Base-by-base conservation (phyloP, 495 filamentous ascomycete genomes). In the Poronia punctata region DNA sequence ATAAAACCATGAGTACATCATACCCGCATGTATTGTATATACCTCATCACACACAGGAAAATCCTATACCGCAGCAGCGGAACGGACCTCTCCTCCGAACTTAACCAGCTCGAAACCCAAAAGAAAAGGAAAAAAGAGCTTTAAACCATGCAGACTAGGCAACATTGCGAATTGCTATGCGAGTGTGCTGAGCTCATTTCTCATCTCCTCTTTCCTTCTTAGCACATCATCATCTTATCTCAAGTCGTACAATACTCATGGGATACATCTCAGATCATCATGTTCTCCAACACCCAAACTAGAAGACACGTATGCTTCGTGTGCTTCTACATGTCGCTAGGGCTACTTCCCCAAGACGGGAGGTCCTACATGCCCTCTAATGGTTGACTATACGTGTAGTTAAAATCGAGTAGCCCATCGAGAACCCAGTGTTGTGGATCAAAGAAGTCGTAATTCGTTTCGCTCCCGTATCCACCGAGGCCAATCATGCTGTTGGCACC, bases 351-450 rank as follows among this genome's bases (percentile, higher is more conserved):
- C 27, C 12, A 20, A n/a, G 14, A 30, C 23, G 38, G 15, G 14
- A 5, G 2, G 3, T 48, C 40, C 56, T 68, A 70, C 45, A 62
- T 53, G 46, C 64, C 66, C 46, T 73, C 69, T 32, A 73, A 56
- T 0, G 69, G 61, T 34, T 59, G 64, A 26, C 59, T 64, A 52
- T 67, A 78, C 3, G 64, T 67, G 58, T 84, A 86, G 38, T 86
- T 86, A 53, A 92, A 79, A 57, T 90, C 85, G 40, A 88, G 72
- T 36, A 88, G 64, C 15, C 84, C 83, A 53, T 95, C 88, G 33
- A 95, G 69, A 67, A 89, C 82, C 88, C 88, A 94, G 58, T 87
- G 84, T 53, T 94, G 65, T 1, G 88, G 84, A 65, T 95, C 88
- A 56, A 88, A 93, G 29, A 88, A 80, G 52, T 89, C 85, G 60